phyloP scores from a whole-genome alignment of 1,139 yeast species.

The Eremothecium coryli region DNA sequence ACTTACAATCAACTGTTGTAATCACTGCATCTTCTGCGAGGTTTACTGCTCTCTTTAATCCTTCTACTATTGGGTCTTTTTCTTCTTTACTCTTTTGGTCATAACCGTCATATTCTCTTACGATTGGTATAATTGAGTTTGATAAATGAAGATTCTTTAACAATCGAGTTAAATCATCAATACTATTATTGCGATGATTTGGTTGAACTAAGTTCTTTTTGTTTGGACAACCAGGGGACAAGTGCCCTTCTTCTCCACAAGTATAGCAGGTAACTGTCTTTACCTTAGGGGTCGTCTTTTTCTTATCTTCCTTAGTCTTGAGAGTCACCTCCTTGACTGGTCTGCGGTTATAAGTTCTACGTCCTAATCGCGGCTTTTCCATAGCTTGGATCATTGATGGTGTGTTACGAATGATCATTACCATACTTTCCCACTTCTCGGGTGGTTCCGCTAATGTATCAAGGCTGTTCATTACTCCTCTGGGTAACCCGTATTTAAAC shows the following conservation, averaged over 20 bases:
- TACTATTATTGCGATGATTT: background rate
- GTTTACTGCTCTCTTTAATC: background rate
- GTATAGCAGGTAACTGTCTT: background rate
- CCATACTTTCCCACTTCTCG: background rate
- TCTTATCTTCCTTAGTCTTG: background rate
- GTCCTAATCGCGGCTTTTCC: background rate
- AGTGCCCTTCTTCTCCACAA: slow-evolving; percentile 2
- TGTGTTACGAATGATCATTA: background rate
- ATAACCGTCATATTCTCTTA: background rate
- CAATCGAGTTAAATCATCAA: background rate
- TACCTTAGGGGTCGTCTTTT: background rate
- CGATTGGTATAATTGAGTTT: background rate
- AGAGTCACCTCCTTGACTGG: background rate
- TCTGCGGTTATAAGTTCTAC: background rate
- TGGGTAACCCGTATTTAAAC: background rate
- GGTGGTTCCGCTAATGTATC: background rate
- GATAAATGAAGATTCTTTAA: slow-evolving; percentile 1
- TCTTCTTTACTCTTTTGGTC: background rate
- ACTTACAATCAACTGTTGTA: background rate
- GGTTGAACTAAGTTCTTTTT: background rate
- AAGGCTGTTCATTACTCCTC: background rate
- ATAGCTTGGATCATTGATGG: background rate
- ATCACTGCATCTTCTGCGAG: background rate
- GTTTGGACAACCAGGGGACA: background rate
- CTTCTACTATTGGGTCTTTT: too few species aligned